A percentile compares a stretch with the other conserved stretches of the same genome.
Conservation (phyloP, 2,329 filamentous ascomycete species). For the Cladophialophora immunda region DNA sequence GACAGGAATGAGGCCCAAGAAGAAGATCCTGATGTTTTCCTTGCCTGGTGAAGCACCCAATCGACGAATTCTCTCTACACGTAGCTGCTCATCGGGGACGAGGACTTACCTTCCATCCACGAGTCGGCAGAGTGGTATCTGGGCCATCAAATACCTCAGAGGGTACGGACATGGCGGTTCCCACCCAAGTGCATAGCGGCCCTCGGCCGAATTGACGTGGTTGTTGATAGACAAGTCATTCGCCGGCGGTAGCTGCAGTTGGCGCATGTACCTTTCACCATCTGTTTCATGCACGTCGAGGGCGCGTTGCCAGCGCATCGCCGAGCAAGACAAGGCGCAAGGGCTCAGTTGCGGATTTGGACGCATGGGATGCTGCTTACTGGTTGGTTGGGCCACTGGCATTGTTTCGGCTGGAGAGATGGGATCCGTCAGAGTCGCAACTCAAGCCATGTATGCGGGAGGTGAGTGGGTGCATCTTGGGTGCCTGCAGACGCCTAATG, state of each 20-base stretch:
- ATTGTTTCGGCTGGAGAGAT: background rate
- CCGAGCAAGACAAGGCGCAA: background rate
- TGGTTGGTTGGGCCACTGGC: background rate
- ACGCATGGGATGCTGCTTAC: background rate
- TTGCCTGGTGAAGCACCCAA: background rate
- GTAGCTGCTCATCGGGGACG: background rate
- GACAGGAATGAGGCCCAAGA: background rate
- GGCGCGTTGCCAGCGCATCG: constrained; percentile 1
- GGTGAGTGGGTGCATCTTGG: background rate
- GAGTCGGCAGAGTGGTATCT: background rate
- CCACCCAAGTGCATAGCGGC: background rate
- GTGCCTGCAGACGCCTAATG: background rate
- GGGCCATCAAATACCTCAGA: background rate
- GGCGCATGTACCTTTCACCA: background rate
- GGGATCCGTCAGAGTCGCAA: background rate
- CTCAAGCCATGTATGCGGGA: background rate
- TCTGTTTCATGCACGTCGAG: constrained; percentile 4
- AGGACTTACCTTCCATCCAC: background rate
- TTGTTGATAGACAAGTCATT: constrained; percentile 4
- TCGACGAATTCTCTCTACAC: background rate
- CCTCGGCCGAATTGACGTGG: background rate
- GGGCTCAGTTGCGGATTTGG: background rate
- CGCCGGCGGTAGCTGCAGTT: background rate
- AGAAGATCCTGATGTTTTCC: background rate
- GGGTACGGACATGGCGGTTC: background rate